phyloP scores from a whole-genome alignment of 306 rosid genomes.

The Corylus avellana region DNA sequence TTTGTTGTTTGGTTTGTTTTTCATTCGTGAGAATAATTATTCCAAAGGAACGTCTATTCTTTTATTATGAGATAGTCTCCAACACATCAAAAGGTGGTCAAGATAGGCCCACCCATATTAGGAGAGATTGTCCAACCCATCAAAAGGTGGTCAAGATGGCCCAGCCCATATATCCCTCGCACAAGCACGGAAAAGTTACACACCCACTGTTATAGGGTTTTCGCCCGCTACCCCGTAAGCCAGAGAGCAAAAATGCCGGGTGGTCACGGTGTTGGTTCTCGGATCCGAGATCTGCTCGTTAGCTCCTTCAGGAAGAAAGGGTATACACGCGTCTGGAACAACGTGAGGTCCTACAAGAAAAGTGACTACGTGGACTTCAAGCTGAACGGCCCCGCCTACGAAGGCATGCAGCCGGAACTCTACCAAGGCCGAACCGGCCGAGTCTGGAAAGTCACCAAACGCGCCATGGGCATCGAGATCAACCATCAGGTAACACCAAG shows the following conservation, averaged over 20 bases:
- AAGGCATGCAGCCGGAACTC: constrained; percentile 93
- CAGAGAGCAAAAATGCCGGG: constrained; percentile 71
- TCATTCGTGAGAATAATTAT: too few species aligned
- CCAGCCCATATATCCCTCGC: background rate
- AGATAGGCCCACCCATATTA: background rate
- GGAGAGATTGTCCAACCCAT: too few species aligned
- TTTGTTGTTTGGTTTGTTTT: too few species aligned
- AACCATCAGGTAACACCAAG: constrained; percentile 66
- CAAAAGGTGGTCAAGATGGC: background rate
- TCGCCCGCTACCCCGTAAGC: background rate
- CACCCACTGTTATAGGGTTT: background rate
- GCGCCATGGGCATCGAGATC: constrained; percentile 89
- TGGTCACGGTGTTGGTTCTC: constrained; percentile 79
- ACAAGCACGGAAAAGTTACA: too few species aligned
- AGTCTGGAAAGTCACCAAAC: constrained; percentile 94
- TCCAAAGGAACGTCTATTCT: too few species aligned
- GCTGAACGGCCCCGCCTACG: constrained; percentile 87
- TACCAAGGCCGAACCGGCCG: constrained; percentile 95
- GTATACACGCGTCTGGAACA: constrained; percentile 48
- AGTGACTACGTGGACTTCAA: constrained; percentile 82
- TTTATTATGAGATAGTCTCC: too few species aligned
- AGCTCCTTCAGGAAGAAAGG: constrained; percentile 97
- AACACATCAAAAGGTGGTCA: too few species aligned
- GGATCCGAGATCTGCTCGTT: constrained; percentile 77
- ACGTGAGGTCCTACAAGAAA: constrained; percentile 61